These are phyloP conservation scores for Strobilomyces echinocephalus DNA, from an alignment of 768 basidiomycete species.

Conservation along the genomic window DNA sequence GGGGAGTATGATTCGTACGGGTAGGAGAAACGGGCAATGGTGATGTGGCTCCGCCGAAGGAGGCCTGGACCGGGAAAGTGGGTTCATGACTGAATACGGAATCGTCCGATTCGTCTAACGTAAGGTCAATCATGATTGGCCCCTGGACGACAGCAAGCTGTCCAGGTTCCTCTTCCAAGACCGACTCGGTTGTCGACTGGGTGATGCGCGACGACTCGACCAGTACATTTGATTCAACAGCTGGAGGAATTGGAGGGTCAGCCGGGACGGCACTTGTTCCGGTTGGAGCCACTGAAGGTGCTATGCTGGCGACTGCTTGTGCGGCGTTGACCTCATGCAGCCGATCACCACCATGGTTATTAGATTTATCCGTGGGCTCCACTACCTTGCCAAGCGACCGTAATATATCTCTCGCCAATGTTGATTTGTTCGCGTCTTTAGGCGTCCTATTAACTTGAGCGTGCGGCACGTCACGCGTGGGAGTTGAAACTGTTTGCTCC, in stretches of 20 bases:
- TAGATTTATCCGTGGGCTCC: not conserved
- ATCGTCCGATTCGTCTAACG: slow-evolving; percentile 21
- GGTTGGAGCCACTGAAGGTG: not conserved
- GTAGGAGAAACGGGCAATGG: slow-evolving; percentile 6
- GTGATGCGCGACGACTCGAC: not conserved
- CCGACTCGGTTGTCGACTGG: not conserved
- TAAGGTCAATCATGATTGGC: slow-evolving; percentile 27
- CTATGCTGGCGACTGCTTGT: not conserved
- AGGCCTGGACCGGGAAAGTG: slow-evolving; percentile 8
- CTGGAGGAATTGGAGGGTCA: not conserved
- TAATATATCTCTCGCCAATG: slow-evolving; percentile 54
- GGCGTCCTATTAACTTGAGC: slow-evolving; percentile 21
- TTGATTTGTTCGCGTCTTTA: slow-evolving; percentile 43
- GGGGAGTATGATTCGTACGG: slow-evolving; percentile 15
- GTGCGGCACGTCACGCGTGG: slow-evolving; percentile 1
- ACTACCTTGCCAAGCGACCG: slow-evolving; percentile 40
- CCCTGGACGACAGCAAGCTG: slow-evolving; percentile 2
- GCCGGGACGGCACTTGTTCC: not conserved
- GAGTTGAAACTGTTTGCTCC: slow-evolving; percentile 5
- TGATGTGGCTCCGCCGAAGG: slow-evolving; percentile 1
- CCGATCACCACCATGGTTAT: not conserved
- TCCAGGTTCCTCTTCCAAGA: not conserved
- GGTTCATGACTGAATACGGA: slow-evolving; percentile 15
- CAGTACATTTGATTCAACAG: not conserved
- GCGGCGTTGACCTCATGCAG: not conserved